Percentiles rank a stretch among this genome's conserved stretches.
Evolutionary conservation across 2,329 filamentous ascomycete species (phyloP).

Genomic region (Monilinia fructicola): DNA sequence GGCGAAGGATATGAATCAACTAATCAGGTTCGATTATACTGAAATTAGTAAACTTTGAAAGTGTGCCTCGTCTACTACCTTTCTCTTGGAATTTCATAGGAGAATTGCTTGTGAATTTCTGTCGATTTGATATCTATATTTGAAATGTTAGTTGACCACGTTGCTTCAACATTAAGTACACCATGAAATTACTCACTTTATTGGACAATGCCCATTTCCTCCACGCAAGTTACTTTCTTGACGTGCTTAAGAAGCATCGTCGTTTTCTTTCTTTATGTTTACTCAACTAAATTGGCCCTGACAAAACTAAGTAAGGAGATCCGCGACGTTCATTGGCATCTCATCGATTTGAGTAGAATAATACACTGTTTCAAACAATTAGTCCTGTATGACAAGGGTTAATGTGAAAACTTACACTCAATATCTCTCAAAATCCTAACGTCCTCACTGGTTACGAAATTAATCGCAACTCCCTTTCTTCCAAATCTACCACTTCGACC

Average conservation of each 20-base stretch:
- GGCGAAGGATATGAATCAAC: not conserved
- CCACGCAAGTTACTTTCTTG: conserved; percentile 33
- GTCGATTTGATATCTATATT: conserved; percentile 14
- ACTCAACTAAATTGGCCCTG: not conserved
- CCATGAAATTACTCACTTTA: conserved; percentile 30
- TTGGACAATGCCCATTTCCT: conserved; percentile 37
- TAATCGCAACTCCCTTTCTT: conserved; percentile 98
- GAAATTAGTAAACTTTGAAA: not conserved
- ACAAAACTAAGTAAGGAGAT: conserved; percentile 38
- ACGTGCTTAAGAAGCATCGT: conserved; percentile 29
- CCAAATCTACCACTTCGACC: conserved; percentile 94
- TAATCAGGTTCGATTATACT: not conserved
- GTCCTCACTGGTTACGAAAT: conserved; percentile 98
- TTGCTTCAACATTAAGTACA: no score
- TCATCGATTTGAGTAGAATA: conserved; percentile 78
- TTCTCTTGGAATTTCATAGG: not conserved
- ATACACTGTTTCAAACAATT: conserved; percentile 51
- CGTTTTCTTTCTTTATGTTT: conserved; percentile 8
- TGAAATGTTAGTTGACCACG: not conserved
- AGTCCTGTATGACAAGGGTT: not conserved
- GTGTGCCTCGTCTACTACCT: not conserved
- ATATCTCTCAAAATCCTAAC: conserved; percentile 97
- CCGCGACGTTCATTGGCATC: conserved; percentile 74
- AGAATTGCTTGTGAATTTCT: not conserved
- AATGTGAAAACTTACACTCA: conserved; percentile 64